These are phyloP conservation scores for Telfairia occidentalis DNA, from an alignment of 331 rosid species.

Conservation along the genomic window DNA sequence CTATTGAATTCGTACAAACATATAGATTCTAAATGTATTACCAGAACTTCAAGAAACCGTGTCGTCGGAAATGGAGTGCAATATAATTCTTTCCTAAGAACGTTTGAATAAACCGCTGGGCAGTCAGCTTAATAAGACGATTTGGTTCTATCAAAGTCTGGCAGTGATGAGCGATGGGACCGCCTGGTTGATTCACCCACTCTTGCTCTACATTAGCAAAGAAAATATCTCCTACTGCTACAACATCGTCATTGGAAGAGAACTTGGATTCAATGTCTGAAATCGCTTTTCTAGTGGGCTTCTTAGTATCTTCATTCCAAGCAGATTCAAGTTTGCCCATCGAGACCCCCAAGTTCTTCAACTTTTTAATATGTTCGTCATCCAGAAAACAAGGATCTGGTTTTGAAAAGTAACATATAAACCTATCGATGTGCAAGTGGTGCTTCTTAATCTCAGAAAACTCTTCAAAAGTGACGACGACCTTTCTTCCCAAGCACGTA, in stretches of 20 bases:
- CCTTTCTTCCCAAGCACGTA: slow-evolving; percentile 70
- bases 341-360: slow-evolving; percentile 52
- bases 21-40: slow-evolving; percentile 12
- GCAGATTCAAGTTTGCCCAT: slow-evolving; percentile 47
- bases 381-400: slow-evolving; percentile 74
- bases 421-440: slow-evolving; percentile 56
- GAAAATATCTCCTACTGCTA: slow-evolving; percentile 91
- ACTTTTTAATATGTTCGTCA: slow-evolving; percentile 55
- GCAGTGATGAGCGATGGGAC: slow-evolving; percentile 85
- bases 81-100: slow-evolving; percentile 73
- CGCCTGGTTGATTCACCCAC: slow-evolving; percentile 92
- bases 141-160: slow-evolving; percentile 75
- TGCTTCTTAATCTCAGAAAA: slow-evolving; percentile 49
- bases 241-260: slow-evolving; percentile 49
- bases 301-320: slow-evolving; percentile 65
- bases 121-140: slow-evolving; percentile 67
- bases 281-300: slow-evolving; percentile 52
- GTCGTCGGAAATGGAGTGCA: slow-evolving; percentile 86
- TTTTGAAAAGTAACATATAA: slow-evolving; percentile 57
- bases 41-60: slow-evolving; percentile 97
- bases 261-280: slow-evolving; percentile 62
- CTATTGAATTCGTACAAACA: background rate
- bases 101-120: slow-evolving; percentile 94
- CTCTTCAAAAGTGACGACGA: slow-evolving; percentile 63
- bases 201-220: slow-evolving; percentile 66